Percentiles rank a stretch among this genome's conserved stretches.
phyloP scores from a whole-genome alignment of 805 yeast species.

The Danielozyma ontarioensis region DNA sequence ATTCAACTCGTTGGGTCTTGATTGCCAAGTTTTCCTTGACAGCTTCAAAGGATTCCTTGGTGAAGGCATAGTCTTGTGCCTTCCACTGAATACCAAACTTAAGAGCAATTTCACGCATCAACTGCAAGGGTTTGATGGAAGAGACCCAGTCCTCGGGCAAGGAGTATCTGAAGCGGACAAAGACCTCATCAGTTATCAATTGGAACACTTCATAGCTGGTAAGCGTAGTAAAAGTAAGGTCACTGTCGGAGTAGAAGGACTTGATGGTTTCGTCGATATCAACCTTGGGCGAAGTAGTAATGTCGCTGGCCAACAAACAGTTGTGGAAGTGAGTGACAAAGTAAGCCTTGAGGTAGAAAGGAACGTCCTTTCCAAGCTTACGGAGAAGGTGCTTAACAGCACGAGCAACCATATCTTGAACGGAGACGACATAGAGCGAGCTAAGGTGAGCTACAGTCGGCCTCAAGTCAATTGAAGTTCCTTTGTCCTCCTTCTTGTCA shows the following conservation, averaged over 20 bases:
- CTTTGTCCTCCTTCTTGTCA: constrained; percentile 12
- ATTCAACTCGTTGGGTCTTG: constrained; percentile 6
- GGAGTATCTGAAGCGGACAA: constrained; percentile 56
- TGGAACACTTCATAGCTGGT: constrained; percentile 42
- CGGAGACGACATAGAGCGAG: constrained; percentile 44
- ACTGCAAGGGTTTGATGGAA: constrained; percentile 32
- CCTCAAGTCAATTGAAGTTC: constrained; percentile 28
- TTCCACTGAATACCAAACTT: constrained; percentile 88
- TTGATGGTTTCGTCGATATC: constrained; percentile 36
- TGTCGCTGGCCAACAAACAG: constrained; percentile 52
- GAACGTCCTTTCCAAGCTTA: constrained; percentile 37
- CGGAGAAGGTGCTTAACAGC: constrained; percentile 72
- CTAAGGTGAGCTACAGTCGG: constrained; percentile 39
- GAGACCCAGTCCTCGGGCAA: constrained; percentile 47
- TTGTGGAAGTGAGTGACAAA: constrained; percentile 70
- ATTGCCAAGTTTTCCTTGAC: constrained; percentile 20
- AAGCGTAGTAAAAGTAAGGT: constrained; percentile 39
- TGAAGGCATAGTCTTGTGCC: constrained; percentile 45
- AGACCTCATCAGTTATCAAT: constrained; percentile 49
- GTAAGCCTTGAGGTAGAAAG: constrained; percentile 51
- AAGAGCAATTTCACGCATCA: constrained; percentile 66
- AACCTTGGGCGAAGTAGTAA: constrained; percentile 36
- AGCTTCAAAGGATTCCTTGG: constrained; percentile 34
- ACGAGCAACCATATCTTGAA: constrained; percentile 75
- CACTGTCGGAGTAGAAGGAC: constrained; percentile 38